Evolutionary conservation across 139 green algal genomes (phyloP).

Genomic region (Chara braunii): DNA sequence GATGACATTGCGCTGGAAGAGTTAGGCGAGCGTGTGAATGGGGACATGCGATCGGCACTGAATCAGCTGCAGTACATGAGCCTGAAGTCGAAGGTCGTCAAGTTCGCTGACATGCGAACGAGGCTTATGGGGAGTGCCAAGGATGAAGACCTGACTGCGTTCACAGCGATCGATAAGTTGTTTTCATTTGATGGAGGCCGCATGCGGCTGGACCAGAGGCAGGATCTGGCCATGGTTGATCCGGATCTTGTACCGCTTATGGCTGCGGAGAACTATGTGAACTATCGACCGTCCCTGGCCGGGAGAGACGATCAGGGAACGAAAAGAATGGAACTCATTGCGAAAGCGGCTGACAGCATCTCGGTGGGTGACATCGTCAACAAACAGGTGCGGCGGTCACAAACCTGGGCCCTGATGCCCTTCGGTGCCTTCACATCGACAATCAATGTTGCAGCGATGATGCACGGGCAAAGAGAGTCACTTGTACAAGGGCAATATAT

Average conservation of each 20-base stretch:
- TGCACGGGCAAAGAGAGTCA: constrained; percentile 47
- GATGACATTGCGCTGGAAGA: constrained; percentile 60
- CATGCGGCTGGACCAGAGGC: constrained; percentile 47
- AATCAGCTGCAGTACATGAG: constrained; percentile 72
- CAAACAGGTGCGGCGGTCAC: constrained; percentile 51
- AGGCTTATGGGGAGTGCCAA: constrained; percentile 34
- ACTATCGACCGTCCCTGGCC: constrained; percentile 59
- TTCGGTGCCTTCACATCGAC: constrained; percentile 44
- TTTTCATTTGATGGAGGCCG: constrained; percentile 42
- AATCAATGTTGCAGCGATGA: not conserved
- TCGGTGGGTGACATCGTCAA: constrained; percentile 76
- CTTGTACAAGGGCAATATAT: too few relatives aligned
- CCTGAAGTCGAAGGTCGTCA: constrained; percentile 45
- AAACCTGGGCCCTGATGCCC: constrained; percentile 69
- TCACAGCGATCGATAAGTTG: constrained; percentile 66
- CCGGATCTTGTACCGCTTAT: constrained; percentile 84
- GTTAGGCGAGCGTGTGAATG: constrained; percentile 67
- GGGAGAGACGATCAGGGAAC: constrained; percentile 37
- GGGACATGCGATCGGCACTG: constrained; percentile 83
- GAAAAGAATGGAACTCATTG: constrained; percentile 58
- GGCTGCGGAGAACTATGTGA: constrained; percentile 90
- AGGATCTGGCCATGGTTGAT: constrained; percentile 84
- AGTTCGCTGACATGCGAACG: constrained; percentile 69
- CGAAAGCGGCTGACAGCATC: constrained; percentile 78
- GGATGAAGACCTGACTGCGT: constrained; percentile 81